These are phyloP conservation scores for Astraeus odoratus DNA, from an alignment of 768 basidiomycete species.

Conservation along the genomic window DNA sequence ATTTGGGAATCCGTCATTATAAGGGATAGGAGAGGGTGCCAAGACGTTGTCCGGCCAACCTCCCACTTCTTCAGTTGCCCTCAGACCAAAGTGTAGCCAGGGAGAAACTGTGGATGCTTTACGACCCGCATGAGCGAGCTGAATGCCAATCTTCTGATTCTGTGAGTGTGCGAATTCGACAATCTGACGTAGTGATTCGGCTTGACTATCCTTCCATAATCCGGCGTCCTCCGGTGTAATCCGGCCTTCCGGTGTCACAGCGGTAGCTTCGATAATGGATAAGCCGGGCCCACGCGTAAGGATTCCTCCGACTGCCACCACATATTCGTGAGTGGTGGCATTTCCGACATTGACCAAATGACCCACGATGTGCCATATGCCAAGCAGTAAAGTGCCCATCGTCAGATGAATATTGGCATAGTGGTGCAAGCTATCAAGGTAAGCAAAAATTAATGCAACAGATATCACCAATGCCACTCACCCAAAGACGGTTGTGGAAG, in stretches of 20 bases:
- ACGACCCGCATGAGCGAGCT: slow-evolving; percentile 63
- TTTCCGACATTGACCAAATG: too few species aligned
- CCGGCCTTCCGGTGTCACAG: slow-evolving; percentile 53
- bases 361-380: slow-evolving; percentile 77
- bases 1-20: slow-evolving; percentile 41
- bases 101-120: slow-evolving; percentile 65
- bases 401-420: slow-evolving; percentile 78
- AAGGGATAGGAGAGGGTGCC: slow-evolving; percentile 55
- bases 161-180: slow-evolving; percentile 72
- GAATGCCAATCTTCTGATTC: slow-evolving; percentile 63
- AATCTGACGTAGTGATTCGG: slow-evolving; percentile 56
- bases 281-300: slow-evolving; percentile 48
- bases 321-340: too few species aligned
- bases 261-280: slow-evolving; percentile 60
- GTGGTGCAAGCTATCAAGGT: slow-evolving; percentile 44
- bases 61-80: slow-evolving; percentile 32
- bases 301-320: slow-evolving; percentile 38
- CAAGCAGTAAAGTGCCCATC: slow-evolving; percentile 75
- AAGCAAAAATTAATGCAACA: slow-evolving; percentile 12
- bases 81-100: slow-evolving; percentile 40
- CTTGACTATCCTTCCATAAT: slow-evolving; percentile 62
- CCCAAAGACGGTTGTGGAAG: slow-evolving; percentile 74
- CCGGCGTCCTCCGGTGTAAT: slow-evolving; percentile 63
- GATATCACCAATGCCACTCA: slow-evolving; percentile 22
- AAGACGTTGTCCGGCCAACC: slow-evolving; percentile 51